Base-by-base conservation (phyloP, 768 basidiomycete genomes). In the Ramaria rubella region DNA sequence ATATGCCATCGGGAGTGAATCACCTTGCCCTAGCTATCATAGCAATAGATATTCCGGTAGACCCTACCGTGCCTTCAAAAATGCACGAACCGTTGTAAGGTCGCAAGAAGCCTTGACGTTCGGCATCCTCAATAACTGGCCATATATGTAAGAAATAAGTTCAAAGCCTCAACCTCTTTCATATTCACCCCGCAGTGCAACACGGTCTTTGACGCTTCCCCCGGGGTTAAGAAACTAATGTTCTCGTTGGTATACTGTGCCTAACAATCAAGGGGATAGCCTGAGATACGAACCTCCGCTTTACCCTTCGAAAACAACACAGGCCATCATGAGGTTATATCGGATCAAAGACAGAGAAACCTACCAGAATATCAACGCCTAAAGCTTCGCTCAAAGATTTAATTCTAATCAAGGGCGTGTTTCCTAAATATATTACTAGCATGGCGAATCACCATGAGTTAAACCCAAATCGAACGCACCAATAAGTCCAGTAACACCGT, bases 1-100 rank as follows among this genome's bases (percentile, higher is more conserved):
- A 48, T 24, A 27, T 17, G 14, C 11, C 33, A 31, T n/a, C 27
- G 26, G n/a, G 27, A 45, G 52, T 21, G 36, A 42, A 30, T 36
- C 61, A 90, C 92, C 87, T 84, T 11, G 94, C 93, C 61, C 80
- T 79, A 1, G 93, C 89, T 50, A 99, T 88, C 2, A 90, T 96
- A 0, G 96, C 95, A 50, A 99, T 85, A 1, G 94, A 96, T 56
- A 98, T 98, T 5, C 96, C 94, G 0, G 94, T 96, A 0, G 91
- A 94, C 7, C 92, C 96, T 3, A 95, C 91, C 0, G 95, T 99
- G 3, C 96, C 96, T 69, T 98, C 96, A 57, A 98, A 99, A 36
- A 99, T 93, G 6, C 90, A 83, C 0, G 90, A 96, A 5, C 89
- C 87, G 0, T 91, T 94, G 59, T 93, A 70, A 0, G 94, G 96